A percentile compares a stretch with the other conserved stretches of the same genome.
These are phyloP conservation scores for Noccaea caerulescens DNA, from an alignment of 345 rosid genomes.

Conservation along the genomic window DNA sequence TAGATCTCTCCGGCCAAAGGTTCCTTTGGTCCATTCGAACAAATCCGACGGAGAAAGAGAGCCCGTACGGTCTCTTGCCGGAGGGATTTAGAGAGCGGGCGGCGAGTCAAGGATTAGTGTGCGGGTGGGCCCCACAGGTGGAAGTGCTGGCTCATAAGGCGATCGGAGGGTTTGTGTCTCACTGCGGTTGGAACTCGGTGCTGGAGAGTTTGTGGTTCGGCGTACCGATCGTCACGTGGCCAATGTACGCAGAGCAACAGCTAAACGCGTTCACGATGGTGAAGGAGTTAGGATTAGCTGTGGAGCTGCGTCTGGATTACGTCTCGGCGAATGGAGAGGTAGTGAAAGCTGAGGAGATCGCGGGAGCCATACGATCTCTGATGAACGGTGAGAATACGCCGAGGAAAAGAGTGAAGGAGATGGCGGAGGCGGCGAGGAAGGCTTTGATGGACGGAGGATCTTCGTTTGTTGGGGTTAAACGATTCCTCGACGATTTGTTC, in stretches of 20 bases:
- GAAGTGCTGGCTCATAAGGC: conserved; percentile 47
- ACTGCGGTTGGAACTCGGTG: conserved; percentile 62
- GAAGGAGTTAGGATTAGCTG: conserved; percentile 49
- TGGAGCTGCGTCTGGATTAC: conserved; percentile 50
- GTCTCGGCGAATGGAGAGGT: conserved; percentile 28
- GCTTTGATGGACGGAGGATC: conserved; percentile 47
- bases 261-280: conserved; percentile 55
- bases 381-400: conserved; percentile 40
- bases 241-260: conserved; percentile 60
- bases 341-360: conserved; percentile 50
- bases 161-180: conserved; percentile 54
- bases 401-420: conserved; percentile 46
- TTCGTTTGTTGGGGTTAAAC: conserved; percentile 42
- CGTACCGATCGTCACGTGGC: conserved; percentile 55
- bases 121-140: conserved; percentile 55
- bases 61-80: conserved; percentile 40
- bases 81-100: conserved; percentile 45
- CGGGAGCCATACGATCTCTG: conserved; percentile 36
- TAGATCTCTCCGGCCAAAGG: conserved; percentile 46
- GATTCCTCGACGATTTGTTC: conserved; percentile 42
- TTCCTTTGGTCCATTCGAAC: conserved; percentile 47
- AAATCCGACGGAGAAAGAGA: conserved; percentile 33
- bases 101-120: conserved; percentile 35
- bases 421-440: conserved; percentile 39
- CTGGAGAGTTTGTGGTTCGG: conserved; percentile 60